Evolutionary conservation across 495 filamentous ascomycete species (phyloP).

Genomic region (Annulohypoxylon nitens): DNA sequence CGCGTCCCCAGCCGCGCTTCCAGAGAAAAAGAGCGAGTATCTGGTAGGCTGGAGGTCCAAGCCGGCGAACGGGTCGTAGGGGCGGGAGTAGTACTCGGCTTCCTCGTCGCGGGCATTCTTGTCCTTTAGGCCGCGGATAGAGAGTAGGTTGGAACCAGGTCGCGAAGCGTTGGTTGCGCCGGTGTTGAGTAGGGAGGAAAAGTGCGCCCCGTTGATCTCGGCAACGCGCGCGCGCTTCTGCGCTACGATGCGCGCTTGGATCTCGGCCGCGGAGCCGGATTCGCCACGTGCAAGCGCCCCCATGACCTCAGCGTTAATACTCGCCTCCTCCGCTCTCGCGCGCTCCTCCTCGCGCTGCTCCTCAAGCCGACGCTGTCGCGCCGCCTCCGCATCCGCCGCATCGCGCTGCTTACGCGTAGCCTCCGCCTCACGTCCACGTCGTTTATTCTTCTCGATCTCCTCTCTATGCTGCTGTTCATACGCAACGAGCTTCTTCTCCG

Average conservation of each 20-base stretch:
- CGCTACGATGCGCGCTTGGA: conserved; percentile 73
- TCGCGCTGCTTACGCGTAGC: conserved; percentile 54
- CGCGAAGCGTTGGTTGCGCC: conserved; percentile 40
- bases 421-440: conserved; percentile 72
- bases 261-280: conserved; percentile 66
- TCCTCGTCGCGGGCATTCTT: conserved; percentile 54
- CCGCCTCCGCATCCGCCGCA: conserved; percentile 63
- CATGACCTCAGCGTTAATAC: conserved; percentile 62
- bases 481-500: conserved; percentile 74
- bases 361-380: conserved; percentile 68
- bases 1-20: conserved; percentile 32
- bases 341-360: conserved; percentile 69
- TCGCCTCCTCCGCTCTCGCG: conserved; percentile 62
- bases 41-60: conserved; percentile 75
- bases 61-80: conserved; percentile 92
- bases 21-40: conserved; percentile 52
- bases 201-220: conserved; percentile 39
- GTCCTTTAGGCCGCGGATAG: conserved; percentile 83
- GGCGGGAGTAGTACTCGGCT: conserved; percentile 57
- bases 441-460: conserved; percentile 78
- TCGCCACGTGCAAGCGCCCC: conserved; percentile 62
- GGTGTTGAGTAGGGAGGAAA: conserved; percentile 34
- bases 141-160: conserved; percentile 56
- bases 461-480: conserved; percentile 78
- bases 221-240: conserved; percentile 71